Base-by-base conservation (phyloP, 78 protist species). In the Guillardia theta region DNA sequence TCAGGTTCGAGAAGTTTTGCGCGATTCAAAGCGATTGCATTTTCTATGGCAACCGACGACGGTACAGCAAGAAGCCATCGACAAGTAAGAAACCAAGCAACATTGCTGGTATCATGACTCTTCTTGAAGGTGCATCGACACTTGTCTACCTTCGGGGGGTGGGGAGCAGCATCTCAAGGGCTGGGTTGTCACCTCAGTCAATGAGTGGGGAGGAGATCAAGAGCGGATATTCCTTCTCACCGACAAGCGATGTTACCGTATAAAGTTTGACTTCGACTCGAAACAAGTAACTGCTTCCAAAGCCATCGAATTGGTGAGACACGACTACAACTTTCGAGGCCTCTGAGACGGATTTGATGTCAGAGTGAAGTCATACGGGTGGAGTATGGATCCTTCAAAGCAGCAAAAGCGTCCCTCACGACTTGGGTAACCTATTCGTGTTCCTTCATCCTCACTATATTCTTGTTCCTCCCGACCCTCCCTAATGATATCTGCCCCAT, bases 121-220 rank as follows among this genome's bases (percentile, higher is more conserved):
- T 21, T 53, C 33, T 53, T n/a, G n/a, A n/a, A n/a, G n/a, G n/a
- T 53, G 62, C 62, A 53, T 53, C 18, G 62, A 53, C 62, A 53
- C 62, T 33, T 70, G 83, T 43, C 41, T 70, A 43, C 83, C 83
- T 36, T 22, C n/a, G 50, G 90, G 48, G 22, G 90, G 90, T 24
- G 90, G 48, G 30, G 90, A 78, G 8, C 90, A 78, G 48, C 18
- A 15, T 50, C 9, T 78, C 41, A 78, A 78, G 44, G 90, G 90
- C 48, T 78, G 90, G 90, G 90, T 36, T 1, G 90, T 88, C 37
- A 88, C 93, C 33, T 88, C 93, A 15, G 93, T 88, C 43, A 88
- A 88, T 64, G 93, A 88, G 54, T 88, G 93, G 93, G 93, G 93
- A 0, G 93, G 93, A 0, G 93, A 88, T 24, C 93, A 88, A 64